Evolutionary conservation across 1,284 basidiomycete species (phyloP).

Genomic region (Heterobasidion occidentale): DNA sequence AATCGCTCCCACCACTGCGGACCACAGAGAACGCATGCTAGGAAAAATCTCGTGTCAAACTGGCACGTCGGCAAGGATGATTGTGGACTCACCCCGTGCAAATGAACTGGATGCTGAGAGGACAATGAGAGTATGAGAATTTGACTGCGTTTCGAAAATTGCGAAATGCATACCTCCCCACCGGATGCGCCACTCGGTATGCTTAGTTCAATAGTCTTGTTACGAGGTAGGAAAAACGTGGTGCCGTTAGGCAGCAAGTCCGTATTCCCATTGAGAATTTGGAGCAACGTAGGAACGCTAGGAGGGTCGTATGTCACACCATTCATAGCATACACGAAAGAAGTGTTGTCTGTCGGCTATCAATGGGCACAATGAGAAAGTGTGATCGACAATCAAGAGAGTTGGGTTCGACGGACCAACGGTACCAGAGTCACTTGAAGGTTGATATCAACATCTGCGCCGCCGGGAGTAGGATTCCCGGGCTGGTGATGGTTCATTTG

Average conservation of each 20-base stretch:
- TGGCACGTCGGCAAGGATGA: too few relatives aligned
- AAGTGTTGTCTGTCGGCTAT: neutral
- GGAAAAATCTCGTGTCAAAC: neutral
- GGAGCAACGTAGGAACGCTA: slow-evolving; percentile 16
- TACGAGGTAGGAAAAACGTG: slow-evolving; percentile 19
- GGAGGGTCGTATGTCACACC: slow-evolving; percentile 17
- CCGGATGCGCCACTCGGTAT: slow-evolving; percentile 20
- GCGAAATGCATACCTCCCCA: slow-evolving; percentile 11
- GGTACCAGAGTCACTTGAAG: slow-evolving; percentile 15
- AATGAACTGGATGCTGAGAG: slow-evolving; percentile 27
- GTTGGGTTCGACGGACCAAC: neutral
- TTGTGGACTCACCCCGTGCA: slow-evolving; percentile 20
- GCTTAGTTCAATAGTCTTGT: slow-evolving; percentile 26
- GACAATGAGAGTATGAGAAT: neutral
- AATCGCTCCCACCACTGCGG: slow-evolving; percentile 16
- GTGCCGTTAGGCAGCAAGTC: slow-evolving; percentile 23
- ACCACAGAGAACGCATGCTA: slow-evolving; percentile 21
- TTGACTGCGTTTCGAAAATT: neutral
- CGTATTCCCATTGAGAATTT: slow-evolving; percentile 17
- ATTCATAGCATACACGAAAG: slow-evolving; percentile 14
- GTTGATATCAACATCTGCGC: slow-evolving; percentile 12
- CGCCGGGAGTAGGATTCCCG: slow-evolving; percentile 14
- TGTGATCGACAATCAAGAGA: neutral
- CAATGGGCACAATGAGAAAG: slow-evolving; percentile 8
- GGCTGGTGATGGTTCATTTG: slow-evolving; percentile 11